These are phyloP conservation scores for Aeschynomene evenia DNA, from an alignment of 306 rosid species.

Conservation along the genomic window DNA sequence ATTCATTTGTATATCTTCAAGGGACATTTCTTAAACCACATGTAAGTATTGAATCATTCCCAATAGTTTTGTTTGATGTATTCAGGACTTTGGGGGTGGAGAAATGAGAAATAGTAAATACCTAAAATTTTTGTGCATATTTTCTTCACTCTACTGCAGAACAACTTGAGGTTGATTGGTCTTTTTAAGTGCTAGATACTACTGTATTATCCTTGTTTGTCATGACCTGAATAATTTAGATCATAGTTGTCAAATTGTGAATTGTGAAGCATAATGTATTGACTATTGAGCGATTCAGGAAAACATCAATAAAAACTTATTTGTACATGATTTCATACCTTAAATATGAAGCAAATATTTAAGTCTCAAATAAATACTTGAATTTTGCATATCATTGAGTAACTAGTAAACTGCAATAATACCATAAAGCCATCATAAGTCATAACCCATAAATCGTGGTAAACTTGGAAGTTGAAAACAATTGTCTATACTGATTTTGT, in stretches of 20 bases:
- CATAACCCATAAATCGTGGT: no score
- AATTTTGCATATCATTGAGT: no score
- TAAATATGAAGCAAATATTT: no score
- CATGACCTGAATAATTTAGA: background rate
- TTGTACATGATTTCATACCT: no score
- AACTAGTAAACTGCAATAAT: no score
- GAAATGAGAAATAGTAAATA: constrained; percentile 19
- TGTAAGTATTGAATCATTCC: constrained; percentile 53
- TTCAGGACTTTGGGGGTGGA: constrained; percentile 17
- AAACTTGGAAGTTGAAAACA: no score
- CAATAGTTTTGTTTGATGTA: constrained; percentile 20
- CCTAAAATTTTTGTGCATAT: background rate
- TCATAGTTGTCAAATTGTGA: background rate
- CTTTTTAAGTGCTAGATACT: background rate
- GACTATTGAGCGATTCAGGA: no score
- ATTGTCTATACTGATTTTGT: no score
- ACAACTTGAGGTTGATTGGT: constrained; percentile 2
- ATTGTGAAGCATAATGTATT: no score
- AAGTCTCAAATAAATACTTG: no score
- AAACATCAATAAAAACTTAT: no score
- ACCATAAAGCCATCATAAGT: no score
- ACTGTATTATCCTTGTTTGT: constrained; percentile 1
- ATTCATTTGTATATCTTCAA: constrained; percentile 81
- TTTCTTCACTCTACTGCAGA: constrained; percentile 7
- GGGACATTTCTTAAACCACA: constrained; percentile 93